Evolutionary conservation across 2,329 filamentous ascomycete species (phyloP), one percentile per base, ranked within the genome.

Genomic region (Aspergillus japonicus): DNA sequence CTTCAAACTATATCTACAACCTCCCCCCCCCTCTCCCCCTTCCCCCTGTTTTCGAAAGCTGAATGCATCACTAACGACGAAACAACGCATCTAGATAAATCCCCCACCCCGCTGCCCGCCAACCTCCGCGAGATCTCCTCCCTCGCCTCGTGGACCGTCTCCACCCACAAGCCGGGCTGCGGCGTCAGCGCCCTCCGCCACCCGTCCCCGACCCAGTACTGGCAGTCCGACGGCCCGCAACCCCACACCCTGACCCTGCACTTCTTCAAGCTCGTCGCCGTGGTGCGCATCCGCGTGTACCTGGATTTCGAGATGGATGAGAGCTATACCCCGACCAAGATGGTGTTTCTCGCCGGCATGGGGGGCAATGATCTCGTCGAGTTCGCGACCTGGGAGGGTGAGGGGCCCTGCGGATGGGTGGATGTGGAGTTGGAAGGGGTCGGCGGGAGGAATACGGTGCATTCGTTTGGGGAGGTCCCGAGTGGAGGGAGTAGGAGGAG

Each of bases 261-360:
- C 80, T 80, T 90, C 83, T 70, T 85, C 71, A 78, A 86, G 76
- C 66, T 83, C 63, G 70, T 83, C 66, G 67, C 81, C 58, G 64
- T 87, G 73, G 65, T 84, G 65, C 71, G 82, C 66, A 69, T 85
- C 74, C 61, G 82, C 68, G 64, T 83, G 53, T 77, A 89, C 67
- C 87, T 99, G 49, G 93, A 99, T 78, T 96, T 96, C 75, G 88
- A 89, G 63, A 86, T 91, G 56, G 95, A 99, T 75, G 95, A 99
- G 77, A 95, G 90, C 48, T 99, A 99, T 75, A 99, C 95, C 3
- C 95, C 95, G 0, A 98, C 93, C 1, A 91, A 92, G 69, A 96
- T 99, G 69, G 81, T 90, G 50, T 92, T 98, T 72, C 86, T 89
- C 42, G 94, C 93, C 0, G 95, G 95, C 12, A 96, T 92, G 64